A percentile compares a stretch with the other conserved stretches of the same genome.
phyloP scores from a whole-genome alignment of 106 monocot species.

The Dactylorhiza incarnata region DNA sequence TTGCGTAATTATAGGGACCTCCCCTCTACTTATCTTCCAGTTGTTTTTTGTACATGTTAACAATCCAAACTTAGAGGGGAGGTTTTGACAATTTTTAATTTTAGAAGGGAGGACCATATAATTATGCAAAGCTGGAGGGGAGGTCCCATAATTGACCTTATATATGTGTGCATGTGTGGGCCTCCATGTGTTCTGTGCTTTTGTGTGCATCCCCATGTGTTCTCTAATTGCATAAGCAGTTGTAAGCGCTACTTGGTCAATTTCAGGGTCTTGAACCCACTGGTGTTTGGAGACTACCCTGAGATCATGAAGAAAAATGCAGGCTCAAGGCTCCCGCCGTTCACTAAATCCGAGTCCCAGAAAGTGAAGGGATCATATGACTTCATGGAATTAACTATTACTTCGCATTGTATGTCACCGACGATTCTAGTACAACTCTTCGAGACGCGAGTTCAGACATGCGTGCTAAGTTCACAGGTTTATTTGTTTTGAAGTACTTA shows the following conservation, averaged over 20 bases:
- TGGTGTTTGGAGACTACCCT: conserved; percentile 42
- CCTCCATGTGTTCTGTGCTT: neutral
- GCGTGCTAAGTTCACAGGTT: conserved; percentile 23
- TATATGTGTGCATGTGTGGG: too few species aligned
- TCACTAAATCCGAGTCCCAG: conserved; percentile 21
- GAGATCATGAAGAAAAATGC: conserved; percentile 39
- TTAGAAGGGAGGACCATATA: too few species aligned
- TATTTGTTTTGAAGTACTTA: neutral
- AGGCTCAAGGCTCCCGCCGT: conserved; percentile 28
- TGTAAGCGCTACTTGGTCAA: neutral
- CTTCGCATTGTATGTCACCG: conserved; percentile 7
- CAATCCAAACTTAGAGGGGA: too few species aligned
- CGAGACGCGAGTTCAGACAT: conserved; percentile 31
- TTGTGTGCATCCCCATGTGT: neutral
- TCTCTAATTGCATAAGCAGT: too few species aligned
- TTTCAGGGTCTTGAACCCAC: conserved; percentile 28
- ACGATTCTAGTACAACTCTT: conserved; percentile 4
- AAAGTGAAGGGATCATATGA: conserved; percentile 35
- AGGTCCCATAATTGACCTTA: too few species aligned
- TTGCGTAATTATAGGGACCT: too few species aligned
- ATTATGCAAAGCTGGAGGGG: too few species aligned
- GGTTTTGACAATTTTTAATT: too few species aligned
- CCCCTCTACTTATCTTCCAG: too few species aligned
- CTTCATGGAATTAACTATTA: conserved; percentile 61
- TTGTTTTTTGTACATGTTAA: too few species aligned